Percentiles rank a stretch among this genome's conserved stretches.
These are phyloP conservation scores for Immersiporthe knoxdaviesiana DNA, from an alignment of 2,329 filamentous ascomycete genomes.

Conservation along the genomic window DNA sequence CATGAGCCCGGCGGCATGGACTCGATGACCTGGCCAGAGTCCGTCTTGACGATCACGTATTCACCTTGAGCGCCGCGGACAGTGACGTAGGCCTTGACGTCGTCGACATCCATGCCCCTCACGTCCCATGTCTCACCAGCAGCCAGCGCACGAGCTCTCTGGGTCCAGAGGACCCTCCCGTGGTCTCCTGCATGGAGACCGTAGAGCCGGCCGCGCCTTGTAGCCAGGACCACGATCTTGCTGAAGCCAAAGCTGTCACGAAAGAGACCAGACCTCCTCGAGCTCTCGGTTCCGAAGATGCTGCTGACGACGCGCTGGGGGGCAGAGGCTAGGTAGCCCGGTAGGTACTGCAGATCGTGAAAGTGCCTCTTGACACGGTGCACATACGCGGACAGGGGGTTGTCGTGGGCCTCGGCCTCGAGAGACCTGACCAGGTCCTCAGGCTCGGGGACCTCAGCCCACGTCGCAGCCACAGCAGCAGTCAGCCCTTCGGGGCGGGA, in stretches of 20 bases:
- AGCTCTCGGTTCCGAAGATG: slow-evolving; percentile 60
- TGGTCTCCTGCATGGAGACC: slow-evolving; percentile 77
- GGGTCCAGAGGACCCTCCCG: slow-evolving; percentile 77
- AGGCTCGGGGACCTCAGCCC: slow-evolving; percentile 74
- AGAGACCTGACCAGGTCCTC: slow-evolving; percentile 79
- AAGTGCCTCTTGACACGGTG: slow-evolving; percentile 84
- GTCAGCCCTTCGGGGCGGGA: slow-evolving; percentile 79
- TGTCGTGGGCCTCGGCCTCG: slow-evolving; percentile 84
- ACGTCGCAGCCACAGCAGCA: slow-evolving; percentile 77
- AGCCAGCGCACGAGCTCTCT: slow-evolving; percentile 62
- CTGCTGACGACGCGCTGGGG: slow-evolving; percentile 70
- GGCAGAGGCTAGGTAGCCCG: slow-evolving; percentile 70
- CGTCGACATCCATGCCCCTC: slow-evolving; percentile 67
- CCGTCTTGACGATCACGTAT: slow-evolving; percentile 58
- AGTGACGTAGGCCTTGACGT: slow-evolving; percentile 58
- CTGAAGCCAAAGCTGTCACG: slow-evolving; percentile 85
- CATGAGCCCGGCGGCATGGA: slow-evolving; percentile 45
- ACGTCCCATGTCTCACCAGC: slow-evolving; percentile 65
- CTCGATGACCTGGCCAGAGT: slow-evolving; percentile 56
- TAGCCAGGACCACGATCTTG: slow-evolving; percentile 81
- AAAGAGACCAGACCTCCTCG: slow-evolving; percentile 51
- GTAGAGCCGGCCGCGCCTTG: slow-evolving; percentile 76
- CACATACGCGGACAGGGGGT: slow-evolving; percentile 78
- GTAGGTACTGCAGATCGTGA: slow-evolving; percentile 75
- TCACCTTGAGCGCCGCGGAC: slow-evolving; percentile 65